Conservation (phyloP, 495 filamentous ascomycete species). For the Trichoderma virens region DNA sequence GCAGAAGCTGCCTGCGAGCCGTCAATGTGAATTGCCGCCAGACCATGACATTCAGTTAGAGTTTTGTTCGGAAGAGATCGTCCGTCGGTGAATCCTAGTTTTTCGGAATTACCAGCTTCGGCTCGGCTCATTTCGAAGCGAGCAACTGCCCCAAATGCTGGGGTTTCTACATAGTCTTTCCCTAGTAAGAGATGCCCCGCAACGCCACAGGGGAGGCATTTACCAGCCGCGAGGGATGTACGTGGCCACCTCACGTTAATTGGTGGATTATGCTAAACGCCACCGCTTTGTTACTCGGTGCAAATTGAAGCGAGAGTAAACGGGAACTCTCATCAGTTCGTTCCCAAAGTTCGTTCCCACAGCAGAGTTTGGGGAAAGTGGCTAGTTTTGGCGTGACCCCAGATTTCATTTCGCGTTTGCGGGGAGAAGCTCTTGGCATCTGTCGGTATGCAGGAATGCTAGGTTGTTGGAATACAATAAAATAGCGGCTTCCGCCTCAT, state of each 20-base stretch:
- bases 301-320: background rate
- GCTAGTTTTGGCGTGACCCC: background rate
- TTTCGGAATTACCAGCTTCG: background rate
- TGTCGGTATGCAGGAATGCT: background rate
- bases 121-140: constrained; percentile 1
- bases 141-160: background rate
- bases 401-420: background rate
- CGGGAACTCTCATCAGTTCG: background rate
- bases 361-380: background rate
- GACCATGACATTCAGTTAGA: background rate
- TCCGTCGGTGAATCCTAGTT: background rate
- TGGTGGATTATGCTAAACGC: background rate
- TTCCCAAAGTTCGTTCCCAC: background rate
- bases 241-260: background rate
- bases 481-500: background rate
- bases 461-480: background rate
- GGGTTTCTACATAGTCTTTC: no score
- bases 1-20: background rate
- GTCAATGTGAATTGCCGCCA: background rate
- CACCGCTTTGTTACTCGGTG: background rate
- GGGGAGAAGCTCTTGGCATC: background rate
- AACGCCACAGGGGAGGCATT: background rate
- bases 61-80: background rate
- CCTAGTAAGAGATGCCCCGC: background rate
- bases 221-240: no score